Base-by-base conservation (phyloP, 139 green algal species). In the Closterium sp. region DNA sequence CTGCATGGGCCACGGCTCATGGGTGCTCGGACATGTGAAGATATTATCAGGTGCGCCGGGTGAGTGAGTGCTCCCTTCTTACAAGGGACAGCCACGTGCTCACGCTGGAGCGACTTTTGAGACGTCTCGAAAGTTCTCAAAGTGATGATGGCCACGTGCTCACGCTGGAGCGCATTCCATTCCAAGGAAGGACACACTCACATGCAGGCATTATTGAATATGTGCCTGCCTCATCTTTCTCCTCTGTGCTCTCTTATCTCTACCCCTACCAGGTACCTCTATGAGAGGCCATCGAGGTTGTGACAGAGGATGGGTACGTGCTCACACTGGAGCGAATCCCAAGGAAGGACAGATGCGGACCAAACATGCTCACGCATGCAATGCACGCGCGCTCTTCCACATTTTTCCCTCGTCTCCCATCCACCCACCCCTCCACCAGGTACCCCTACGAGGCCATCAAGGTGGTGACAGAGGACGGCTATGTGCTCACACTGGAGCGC, bases 321-420 rank as follows among this genome's bases (percentile, higher is more conserved):
- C 95, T 99, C 22, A 88, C 90, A 4, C 91, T 98, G 92, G 97
- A 98, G 95, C 96, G 97, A 87, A 97, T 99, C 45, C 97, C 97
- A 0, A 92, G 92, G 92, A 24, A 79, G 19, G 62, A 79, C 19
- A 24, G 13, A 79, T 5, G 27, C 62, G 4, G 13, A 79, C 28
- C n/a, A n/a, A n/a, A n/a, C n/a, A n/a, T n/a, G n/a, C 45, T 22
- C 45, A 70, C 45, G 10, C 45, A 70, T 19, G 11, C 45, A 70
- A 1, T 24, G 19, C 62, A 79, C 10, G 27, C 42, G 42, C 42
- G 7, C 42, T 13, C 5, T 13, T 62, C 5, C 42, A 62, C 7
- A 5, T 62, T 13, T 7, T 62, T 62, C 7, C 7, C 42, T 7
- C 42, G 5, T 5, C 42, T 13, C 42, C 7, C 42, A 5, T 7